Evolutionary conservation across 768 basidiomycete genomes (phyloP), one percentile per base, ranked within the genome.

Genomic region (Auriscalpium microsporum): DNA sequence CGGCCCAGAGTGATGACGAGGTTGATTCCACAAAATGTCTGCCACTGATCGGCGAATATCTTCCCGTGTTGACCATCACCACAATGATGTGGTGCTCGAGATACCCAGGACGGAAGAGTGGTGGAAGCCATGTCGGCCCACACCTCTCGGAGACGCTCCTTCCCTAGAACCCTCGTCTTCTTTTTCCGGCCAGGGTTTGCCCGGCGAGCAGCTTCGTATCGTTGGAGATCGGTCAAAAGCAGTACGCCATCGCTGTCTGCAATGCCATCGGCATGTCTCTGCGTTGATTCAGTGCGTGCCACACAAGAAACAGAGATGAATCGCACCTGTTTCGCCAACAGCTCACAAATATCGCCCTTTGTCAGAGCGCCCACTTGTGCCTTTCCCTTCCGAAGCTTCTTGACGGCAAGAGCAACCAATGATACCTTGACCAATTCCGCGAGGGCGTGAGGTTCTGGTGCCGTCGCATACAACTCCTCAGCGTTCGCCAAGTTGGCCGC

Each of bases 11-110:
- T 63, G 48, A 60, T 58, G 10, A 56, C 53, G 10, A 65, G 50
- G 33, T 58, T 47, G 21, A 66, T 50, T 13, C 59, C 56, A 45
- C 54, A 57, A 8, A 55, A 42, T 1, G 53, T 55, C 2, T 56
- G 45, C 65, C 66, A 67, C 44, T 63, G 54, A 45, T 66, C 64
- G 3, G 66, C 67, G 14, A 38, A 53, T 4, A 67, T 55, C 21
- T 66, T 67, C 4, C 67, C 66, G 36, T 59, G 57, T 16, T 28
- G 34, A 16, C 57, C 45, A 11, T 50, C 59, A 10, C 66, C 67
- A 11, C 61, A 46, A 21, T 52, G 48, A 33, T 19, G n/a, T 1
- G 61, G 63, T 11, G 53, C 52, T 2, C 50, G 61, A 23, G 38
- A 42, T 8, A 67, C 47, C 66, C 67, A 68, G 8, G 64, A 61